phyloP scores from a whole-genome alignment of 805 yeast species.

The Candida montana region DNA sequence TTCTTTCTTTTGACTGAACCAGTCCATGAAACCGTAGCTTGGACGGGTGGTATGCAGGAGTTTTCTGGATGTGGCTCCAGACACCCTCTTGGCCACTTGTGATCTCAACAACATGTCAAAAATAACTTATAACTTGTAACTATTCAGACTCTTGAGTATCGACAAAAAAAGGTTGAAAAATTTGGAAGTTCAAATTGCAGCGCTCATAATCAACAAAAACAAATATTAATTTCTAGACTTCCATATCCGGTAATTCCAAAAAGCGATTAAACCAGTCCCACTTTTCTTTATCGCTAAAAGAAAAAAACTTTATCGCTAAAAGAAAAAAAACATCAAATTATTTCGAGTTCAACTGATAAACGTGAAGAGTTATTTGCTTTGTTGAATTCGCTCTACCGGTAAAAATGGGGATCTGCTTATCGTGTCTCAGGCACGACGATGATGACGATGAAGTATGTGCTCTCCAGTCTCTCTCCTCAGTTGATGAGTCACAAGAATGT shows the following conservation, averaged over 20 bases:
- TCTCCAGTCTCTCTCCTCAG: neutral
- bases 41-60: conserved; percentile 23
- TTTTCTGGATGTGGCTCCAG: conserved; percentile 8
- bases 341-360: no score
- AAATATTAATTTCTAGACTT: no score
- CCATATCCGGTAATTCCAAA: no score
- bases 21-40: conserved; percentile 31
- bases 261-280: no score
- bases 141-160: neutral
- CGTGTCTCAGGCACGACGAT: conserved; percentile 35
- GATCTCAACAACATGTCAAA: conserved; percentile 5
- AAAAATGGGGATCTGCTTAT: conserved; percentile 43
- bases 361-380: neutral
- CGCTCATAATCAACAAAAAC: neutral
- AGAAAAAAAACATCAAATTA: no score
- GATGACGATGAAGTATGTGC: conserved; percentile 35
- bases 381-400: neutral
- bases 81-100: neutral
- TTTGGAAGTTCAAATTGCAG: neutral
- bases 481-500: no score
- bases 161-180: neutral
- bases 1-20: conserved; percentile 32
- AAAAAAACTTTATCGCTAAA: no score
- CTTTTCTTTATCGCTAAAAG: no score
- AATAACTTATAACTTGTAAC: neutral